Conservation (phyloP, 495 filamentous ascomycete species). For the Aspergillus diversus region DNA sequence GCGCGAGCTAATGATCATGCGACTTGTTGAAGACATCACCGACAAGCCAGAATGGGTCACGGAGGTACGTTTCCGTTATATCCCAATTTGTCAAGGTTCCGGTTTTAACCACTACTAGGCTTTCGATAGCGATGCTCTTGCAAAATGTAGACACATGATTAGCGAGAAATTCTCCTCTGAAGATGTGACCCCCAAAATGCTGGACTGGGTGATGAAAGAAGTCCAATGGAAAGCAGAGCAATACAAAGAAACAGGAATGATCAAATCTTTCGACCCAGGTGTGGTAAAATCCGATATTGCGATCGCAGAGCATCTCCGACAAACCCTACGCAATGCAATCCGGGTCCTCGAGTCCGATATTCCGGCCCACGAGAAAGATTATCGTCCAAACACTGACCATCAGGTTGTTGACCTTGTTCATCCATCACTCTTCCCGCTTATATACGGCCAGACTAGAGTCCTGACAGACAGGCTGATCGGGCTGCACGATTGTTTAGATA, state of each 20-base stretch:
- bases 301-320: too few species aligned
- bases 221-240: constrained; percentile 47
- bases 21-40: constrained; percentile 41
- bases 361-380: not conserved
- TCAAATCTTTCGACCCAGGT: not conserved
- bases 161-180: constrained; percentile 11
- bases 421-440: constrained; percentile 12
- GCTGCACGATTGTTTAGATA: constrained; percentile 1
- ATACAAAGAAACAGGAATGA: not conserved
- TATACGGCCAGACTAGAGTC: constrained; percentile 1
- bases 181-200: constrained; percentile 50
- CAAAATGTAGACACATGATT: constrained; percentile 17
- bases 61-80: constrained; percentile 10
- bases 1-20: constrained; percentile 44
- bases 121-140: constrained; percentile 5
- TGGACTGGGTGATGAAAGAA: constrained; percentile 55
- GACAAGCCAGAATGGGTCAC: constrained; percentile 52
- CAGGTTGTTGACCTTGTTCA: constrained; percentile 13
- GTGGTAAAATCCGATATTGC: constrained; percentile 12
- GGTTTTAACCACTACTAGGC: not conserved
- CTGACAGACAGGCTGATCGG: constrained; percentile 2
- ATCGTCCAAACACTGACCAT: constrained; percentile 6
- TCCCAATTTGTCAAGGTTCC: not conserved
- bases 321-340: not conserved
- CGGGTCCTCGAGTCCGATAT: constrained; percentile 2